Evolutionary conservation across 192 early-diverging fungal genomes (phyloP).

Genomic region (Piromyces sp.): DNA sequence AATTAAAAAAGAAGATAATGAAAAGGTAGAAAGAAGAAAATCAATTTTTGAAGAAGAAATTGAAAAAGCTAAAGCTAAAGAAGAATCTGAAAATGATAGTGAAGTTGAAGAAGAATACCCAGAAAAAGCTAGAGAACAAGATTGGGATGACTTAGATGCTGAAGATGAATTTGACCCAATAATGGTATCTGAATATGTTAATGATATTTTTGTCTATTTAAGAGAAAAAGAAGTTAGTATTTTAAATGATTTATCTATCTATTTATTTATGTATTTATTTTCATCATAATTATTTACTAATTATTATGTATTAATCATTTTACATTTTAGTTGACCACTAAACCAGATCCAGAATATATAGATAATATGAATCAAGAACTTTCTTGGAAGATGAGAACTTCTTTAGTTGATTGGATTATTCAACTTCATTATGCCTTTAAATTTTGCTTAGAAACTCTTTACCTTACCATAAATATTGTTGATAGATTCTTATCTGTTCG

Average conservation of each 20-base stretch:
- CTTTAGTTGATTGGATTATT: slow-evolving; percentile 87
- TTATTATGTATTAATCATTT: background rate
- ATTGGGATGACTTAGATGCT: slow-evolving; percentile 65
- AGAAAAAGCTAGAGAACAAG: slow-evolving; percentile 1
- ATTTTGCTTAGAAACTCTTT: slow-evolving; percentile 85
- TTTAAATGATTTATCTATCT: too few species aligned
- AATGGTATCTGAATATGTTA: slow-evolving; percentile 85
- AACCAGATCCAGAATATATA: slow-evolving; percentile 73
- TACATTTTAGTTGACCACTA: slow-evolving; percentile 27
- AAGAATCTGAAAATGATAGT: background rate
- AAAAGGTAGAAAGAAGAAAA: background rate
- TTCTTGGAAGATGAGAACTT: slow-evolving; percentile 76
- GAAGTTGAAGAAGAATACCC: background rate
- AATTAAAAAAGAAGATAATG: background rate
- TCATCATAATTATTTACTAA: too few species aligned
- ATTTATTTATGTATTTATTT: too few species aligned
- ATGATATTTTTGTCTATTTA: slow-evolving; percentile 81
- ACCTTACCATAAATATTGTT: slow-evolving; percentile 77
- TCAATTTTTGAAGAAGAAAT: background rate
- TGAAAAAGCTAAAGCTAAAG: background rate
- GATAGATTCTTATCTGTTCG: slow-evolving; percentile 84
- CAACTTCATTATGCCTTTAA: slow-evolving; percentile 82
- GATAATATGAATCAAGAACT: slow-evolving; percentile 57
- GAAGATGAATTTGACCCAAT: slow-evolving; percentile 66
- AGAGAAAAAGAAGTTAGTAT: slow-evolving; percentile 41